A percentile compares a stretch with the other conserved stretches of the same genome.
Conservation (phyloP, 345 rosid species). For the Eucalyptus viminalis region DNA sequence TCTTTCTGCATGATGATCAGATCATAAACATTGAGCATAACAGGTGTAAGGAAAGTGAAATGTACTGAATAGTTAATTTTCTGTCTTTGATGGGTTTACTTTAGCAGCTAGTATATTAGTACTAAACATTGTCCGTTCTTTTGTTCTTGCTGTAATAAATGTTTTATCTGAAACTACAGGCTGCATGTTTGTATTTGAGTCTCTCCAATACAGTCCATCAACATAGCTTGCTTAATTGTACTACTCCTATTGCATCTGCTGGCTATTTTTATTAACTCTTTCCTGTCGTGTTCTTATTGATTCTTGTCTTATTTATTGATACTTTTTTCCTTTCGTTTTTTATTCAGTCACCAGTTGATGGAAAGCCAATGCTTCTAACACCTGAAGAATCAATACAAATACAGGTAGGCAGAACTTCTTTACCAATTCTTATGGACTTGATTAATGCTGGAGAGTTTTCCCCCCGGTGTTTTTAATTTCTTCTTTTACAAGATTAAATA, state of each 20-base stretch:
- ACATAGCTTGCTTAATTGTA: not conserved
- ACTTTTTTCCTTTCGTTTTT: not conserved
- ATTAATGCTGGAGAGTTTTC: not conserved
- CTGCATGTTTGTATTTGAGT: not conserved
- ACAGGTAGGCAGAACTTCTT: constrained; percentile 30
- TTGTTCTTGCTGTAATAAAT: not conserved
- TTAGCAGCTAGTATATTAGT: not conserved
- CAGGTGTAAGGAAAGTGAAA: not conserved
- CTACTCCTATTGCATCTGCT: not conserved
- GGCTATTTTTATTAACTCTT: not conserved
- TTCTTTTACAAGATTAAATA: not conserved
- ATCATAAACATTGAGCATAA: not conserved
- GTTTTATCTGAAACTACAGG: not conserved
- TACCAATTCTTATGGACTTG: not conserved
- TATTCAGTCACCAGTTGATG: constrained; percentile 70
- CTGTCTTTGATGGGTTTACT: not conserved
- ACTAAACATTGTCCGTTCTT: not conserved
- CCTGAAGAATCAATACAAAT: constrained; percentile 85
- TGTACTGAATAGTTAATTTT: not conserved
- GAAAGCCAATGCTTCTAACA: constrained; percentile 75
- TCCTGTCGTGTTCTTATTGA: not conserved
- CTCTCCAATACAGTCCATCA: not conserved
- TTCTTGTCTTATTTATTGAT: not conserved
- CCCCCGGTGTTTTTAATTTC: not conserved
- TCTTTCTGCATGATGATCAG: not conserved